Evolutionary conservation across 768 basidiomycete species (phyloP), one percentile per base, ranked within the genome.

Genomic region (Pleurotus salmoneostramineus): DNA sequence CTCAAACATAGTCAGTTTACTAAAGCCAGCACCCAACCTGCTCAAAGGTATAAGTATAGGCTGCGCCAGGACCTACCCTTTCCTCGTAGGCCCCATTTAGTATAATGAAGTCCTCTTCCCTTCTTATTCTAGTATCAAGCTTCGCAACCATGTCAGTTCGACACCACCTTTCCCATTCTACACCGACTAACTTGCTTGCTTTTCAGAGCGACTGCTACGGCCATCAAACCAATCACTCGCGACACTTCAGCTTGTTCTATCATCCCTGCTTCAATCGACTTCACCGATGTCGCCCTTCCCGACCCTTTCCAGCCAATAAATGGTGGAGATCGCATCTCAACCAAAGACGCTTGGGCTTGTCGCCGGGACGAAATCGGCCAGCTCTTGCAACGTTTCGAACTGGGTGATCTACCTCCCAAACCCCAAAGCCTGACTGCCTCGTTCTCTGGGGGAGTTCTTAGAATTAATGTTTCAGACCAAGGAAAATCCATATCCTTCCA

Each of bases 371-470:
- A 85, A 65, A 77, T 83, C 62, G 67, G 62, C 51, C 67, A 77
- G 32, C 71, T 84, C 21, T 67, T 85, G 63, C 80, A 83, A 64
- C 71, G 70, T n/a, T 80, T 81, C 63, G 83, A 85, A 66, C 71
- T 77, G 4, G 84, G 84, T 6, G 74, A 73, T 0, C 69, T 83
- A n/a, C 82, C 83, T 0, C 72, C 70, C 11, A 73, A 73, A 64
- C 84, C 83, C 0, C 62, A 71, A n/a, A 67, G 69, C 31, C 69
- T 84, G 44, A 76, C 77, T 4, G 79, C 73, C 2, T 70, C 77
- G 10, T 72, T 77, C 62, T 75, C 77, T 21, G 70, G 73, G 45
- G 74, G 65, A 57, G 78, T 71, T n/a, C 69, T 85, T 57, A 73
- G 75, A n/a, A 76, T 85, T 65, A 83, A 71, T 40, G 80, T 74